A percentile compares a stretch with the other conserved stretches of the same genome.
phyloP scores from a whole-genome alignment of 495 filamentous ascomycete genomes.

The Terfezia boudieri region DNA sequence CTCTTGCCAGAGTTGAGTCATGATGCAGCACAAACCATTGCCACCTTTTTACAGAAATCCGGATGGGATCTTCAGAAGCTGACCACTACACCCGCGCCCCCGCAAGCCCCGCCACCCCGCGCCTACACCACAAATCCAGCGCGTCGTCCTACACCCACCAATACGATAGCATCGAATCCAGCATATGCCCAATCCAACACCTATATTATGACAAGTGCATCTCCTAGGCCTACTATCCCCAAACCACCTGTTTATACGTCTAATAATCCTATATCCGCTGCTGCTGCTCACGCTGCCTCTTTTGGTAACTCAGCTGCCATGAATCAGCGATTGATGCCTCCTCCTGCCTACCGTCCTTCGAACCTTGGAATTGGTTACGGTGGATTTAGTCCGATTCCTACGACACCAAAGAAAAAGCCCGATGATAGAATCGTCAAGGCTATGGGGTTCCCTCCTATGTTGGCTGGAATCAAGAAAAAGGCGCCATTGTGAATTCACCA shows the following conservation, averaged over 20 bases:
- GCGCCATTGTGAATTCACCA: neutral
- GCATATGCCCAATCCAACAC: neutral
- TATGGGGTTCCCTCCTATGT: conserved; percentile 17
- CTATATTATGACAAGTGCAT: neutral
- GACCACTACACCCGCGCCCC: neutral
- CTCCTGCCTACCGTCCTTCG: conserved; percentile 10
- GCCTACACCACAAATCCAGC: neutral
- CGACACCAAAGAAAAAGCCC: conserved; percentile 10
- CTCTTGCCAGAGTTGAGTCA: neutral
- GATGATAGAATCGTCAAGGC: conserved; percentile 18
- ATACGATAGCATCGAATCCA: neutral
- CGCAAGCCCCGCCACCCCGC: no score
- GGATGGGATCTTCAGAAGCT: neutral
- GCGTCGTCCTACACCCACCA: neutral
- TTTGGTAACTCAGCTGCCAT: conserved; percentile 16
- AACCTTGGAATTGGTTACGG: neutral
- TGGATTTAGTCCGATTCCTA: neutral
- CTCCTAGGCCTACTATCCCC: neutral
- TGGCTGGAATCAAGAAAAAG: conserved; percentile 12
- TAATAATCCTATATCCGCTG: neutral
- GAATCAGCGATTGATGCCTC: conserved; percentile 14
- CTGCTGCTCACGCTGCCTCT: conserved; percentile 10
- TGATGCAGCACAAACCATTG: neutral
- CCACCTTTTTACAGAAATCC: neutral
- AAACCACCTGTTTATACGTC: neutral